phyloP scores from a whole-genome alignment of 163 green algal species.

The Scenedesmus sp. region DNA sequence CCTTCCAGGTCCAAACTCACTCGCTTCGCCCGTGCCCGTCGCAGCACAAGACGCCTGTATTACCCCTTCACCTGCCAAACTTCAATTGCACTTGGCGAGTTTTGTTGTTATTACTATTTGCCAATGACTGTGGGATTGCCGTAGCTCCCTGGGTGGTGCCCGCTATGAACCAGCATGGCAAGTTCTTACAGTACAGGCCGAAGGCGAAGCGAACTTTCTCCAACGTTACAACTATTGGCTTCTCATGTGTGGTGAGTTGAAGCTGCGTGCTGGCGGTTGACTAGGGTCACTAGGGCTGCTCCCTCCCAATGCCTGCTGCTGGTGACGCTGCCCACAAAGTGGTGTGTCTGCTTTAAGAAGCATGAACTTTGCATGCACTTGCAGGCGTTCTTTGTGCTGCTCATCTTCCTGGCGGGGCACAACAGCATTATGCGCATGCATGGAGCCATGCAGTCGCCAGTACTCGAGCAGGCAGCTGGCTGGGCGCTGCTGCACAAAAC shows the following conservation, averaged over 20 bases:
- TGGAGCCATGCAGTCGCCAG: conserved; percentile 15
- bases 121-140: background rate
- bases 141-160: background rate
- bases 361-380: background rate
- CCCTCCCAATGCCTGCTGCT: background rate
- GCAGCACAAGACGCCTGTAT: conserved; percentile 3
- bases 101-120: background rate
- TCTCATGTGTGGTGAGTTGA: conserved; percentile 16
- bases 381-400: conserved; percentile 19
- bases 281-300: background rate
- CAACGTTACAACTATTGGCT: background rate
- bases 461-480: conserved; percentile 24
- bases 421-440: conserved; percentile 33
- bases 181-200: background rate
- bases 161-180: background rate
- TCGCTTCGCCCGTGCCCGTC: background rate
- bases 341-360: background rate
- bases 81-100: background rate
- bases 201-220: background rate
- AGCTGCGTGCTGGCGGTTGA: background rate
- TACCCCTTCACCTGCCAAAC: background rate
- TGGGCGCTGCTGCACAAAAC: conserved; percentile 43
- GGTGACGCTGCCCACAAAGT: background rate
- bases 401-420: conserved; percentile 33
- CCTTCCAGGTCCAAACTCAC: background rate